A percentile compares a stretch with the other conserved stretches of the same genome.
Conservation (phyloP, 2,329 filamentous ascomycete species). For the Cercospora zeina region DNA sequence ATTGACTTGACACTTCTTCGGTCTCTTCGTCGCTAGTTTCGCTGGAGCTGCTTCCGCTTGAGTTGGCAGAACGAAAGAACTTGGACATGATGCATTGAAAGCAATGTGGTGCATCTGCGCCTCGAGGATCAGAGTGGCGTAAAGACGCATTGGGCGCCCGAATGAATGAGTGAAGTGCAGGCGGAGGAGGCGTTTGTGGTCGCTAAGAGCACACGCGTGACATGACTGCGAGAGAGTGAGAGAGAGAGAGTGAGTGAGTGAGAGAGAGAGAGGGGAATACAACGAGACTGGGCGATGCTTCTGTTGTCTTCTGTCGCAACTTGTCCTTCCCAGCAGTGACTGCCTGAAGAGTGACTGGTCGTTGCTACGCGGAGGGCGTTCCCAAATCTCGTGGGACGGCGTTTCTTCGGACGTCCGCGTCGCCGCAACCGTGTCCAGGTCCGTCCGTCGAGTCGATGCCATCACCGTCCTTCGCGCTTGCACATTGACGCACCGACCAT, state of each 20-base stretch:
- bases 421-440: conserved; percentile 7
- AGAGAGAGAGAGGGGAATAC: not conserved
- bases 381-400: conserved; percentile 8
- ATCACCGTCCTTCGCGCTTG: not conserved
- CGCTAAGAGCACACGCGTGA: conserved; percentile 3
- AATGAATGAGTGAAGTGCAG: not conserved
- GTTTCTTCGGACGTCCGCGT: conserved; percentile 6
- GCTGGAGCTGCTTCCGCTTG: conserved; percentile 26
- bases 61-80: conserved; percentile 25
- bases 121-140: not conserved
- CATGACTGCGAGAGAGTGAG: not conserved
- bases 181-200: not conserved
- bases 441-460: conserved; percentile 3
- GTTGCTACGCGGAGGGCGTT: not conserved
- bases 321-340: conserved; percentile 12
- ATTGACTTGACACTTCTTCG: conserved; percentile 20
- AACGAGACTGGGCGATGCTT: conserved; percentile 11
- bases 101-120: not conserved
- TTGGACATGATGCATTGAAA: conserved; percentile 18
- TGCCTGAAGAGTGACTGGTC: conserved; percentile 9
- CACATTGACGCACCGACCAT: conserved; percentile 19
- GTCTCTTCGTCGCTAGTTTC: conserved; percentile 21
- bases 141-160: conserved; percentile 13
- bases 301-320: conserved; percentile 11
- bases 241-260: not conserved